phyloP scores from a whole-genome alignment of 345 rosid genomes.

The Moricandia arvensis region DNA sequence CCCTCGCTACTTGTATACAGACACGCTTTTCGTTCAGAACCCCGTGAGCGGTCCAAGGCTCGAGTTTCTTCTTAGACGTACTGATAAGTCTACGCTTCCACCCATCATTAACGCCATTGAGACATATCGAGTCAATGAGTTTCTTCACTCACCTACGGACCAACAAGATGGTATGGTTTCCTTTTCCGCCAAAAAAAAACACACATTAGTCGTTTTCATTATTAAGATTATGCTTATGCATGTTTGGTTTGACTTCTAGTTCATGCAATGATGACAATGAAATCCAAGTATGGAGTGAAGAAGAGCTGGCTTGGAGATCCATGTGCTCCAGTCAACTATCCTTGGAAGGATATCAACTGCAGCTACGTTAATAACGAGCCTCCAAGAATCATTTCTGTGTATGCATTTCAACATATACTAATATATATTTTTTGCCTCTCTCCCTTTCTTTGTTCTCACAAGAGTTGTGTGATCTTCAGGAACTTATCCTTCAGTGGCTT shows the following conservation, averaged over 20 bases:
- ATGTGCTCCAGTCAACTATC: constrained; percentile 38
- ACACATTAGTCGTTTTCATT: no score
- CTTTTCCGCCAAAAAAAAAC: not conserved
- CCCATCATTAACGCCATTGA: constrained; percentile 41
- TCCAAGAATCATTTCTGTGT: constrained; percentile 40
- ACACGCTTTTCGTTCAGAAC: not conserved
- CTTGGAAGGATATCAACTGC: constrained; percentile 44
- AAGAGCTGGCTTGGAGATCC: constrained; percentile 61
- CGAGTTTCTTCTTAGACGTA: not conserved
- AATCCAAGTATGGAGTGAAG: constrained; percentile 36
- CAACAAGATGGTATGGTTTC: constrained; percentile 29
- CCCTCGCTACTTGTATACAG: constrained; percentile 29
- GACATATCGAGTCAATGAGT: constrained; percentile 27
- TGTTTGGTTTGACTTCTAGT: constrained; percentile 25
- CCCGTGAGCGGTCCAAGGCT: not conserved
- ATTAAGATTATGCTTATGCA: no score
- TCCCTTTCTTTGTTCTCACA: not conserved
- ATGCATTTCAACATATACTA: not conserved
- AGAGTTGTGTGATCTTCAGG: constrained; percentile 12
- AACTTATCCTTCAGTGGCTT: constrained; percentile 41
- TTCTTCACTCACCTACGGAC: constrained; percentile 20
- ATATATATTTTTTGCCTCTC: not conserved
- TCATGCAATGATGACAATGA: constrained; percentile 39
- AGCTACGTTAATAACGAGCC: constrained; percentile 18
- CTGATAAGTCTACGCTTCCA: constrained; percentile 29